phyloP scores from a whole-genome alignment of 2,329 filamentous ascomycete genomes.

The Neoscytalidium dimidiatum region DNA sequence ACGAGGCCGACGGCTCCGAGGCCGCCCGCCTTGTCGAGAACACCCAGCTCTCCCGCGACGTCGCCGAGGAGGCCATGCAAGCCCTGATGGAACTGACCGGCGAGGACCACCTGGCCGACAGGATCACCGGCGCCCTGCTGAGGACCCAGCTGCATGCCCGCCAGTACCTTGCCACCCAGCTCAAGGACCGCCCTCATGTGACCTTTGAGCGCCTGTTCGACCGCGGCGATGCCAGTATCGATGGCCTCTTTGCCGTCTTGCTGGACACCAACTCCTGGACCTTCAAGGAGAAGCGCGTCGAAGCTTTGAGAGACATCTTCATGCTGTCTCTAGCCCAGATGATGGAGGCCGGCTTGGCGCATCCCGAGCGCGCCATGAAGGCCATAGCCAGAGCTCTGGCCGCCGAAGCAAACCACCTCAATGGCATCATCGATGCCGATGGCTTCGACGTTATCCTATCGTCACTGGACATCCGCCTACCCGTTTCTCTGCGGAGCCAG shows the following conservation, averaged over 20 bases:
- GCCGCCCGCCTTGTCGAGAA: slow-evolving; percentile 33
- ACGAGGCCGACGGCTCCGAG: slow-evolving; percentile 44
- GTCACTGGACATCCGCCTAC: slow-evolving; percentile 81
- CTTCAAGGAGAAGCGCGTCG: slow-evolving; percentile 46
- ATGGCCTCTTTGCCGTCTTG: slow-evolving; percentile 44
- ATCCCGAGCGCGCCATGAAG: slow-evolving; percentile 62
- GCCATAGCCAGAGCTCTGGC: slow-evolving; percentile 61
- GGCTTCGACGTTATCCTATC: slow-evolving; percentile 83
- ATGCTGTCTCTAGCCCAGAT: slow-evolving; percentile 81
- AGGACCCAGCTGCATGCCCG: slow-evolving; percentile 37
- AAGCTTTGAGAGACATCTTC: slow-evolving; percentile 60
- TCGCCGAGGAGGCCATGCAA: slow-evolving; percentile 42
- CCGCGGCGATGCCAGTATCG: slow-evolving; percentile 48
- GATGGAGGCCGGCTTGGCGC: slow-evolving; percentile 85
- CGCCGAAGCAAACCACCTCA: slow-evolving; percentile 55
- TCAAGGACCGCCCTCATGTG: slow-evolving; percentile 42
- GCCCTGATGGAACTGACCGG: slow-evolving; percentile 44
- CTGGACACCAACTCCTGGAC: slow-evolving; percentile 46
- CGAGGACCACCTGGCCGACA: slow-evolving; percentile 44
- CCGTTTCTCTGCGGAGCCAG: slow-evolving; percentile 73
- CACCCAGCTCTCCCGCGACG: slow-evolving; percentile 34
- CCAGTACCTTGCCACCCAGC: slow-evolving; percentile 39
- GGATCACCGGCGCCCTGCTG: slow-evolving; percentile 41
- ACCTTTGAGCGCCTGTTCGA: slow-evolving; percentile 47
- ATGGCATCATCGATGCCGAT: slow-evolving; percentile 68